Percentiles rank a stretch among this genome's conserved stretches.
Evolutionary conservation across 805 yeast species (phyloP).

Genomic region (Wickerhamomyces subpelliculosus): DNA sequence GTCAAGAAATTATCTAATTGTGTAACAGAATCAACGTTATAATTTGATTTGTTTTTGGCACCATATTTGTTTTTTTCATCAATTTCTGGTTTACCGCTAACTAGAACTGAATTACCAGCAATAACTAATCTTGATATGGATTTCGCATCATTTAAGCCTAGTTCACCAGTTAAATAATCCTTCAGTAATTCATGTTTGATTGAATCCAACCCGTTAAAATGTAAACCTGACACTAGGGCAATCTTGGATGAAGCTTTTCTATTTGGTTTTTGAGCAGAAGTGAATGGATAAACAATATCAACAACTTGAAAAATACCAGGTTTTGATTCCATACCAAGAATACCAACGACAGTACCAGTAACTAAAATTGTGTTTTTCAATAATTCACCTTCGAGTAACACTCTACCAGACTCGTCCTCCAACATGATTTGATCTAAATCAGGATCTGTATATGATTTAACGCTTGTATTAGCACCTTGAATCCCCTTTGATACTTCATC

Average conservation of each 20-base stretch:
- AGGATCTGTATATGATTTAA: slow-evolving; percentile 45
- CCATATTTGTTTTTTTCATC: slow-evolving; percentile 32
- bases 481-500: slow-evolving; percentile 63
- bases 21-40: slow-evolving; percentile 39
- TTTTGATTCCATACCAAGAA: slow-evolving; percentile 77
- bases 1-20: slow-evolving; percentile 54
- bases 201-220: slow-evolving; percentile 41
- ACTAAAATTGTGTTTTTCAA: slow-evolving; percentile 55
- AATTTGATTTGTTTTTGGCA: slow-evolving; percentile 46
- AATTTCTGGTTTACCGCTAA: slow-evolving; percentile 15
- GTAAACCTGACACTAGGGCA: slow-evolving; percentile 74
- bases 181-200: slow-evolving; percentile 49
- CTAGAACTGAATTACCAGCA: slow-evolving; percentile 62
- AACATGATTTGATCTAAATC: slow-evolving; percentile 57
- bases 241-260: slow-evolving; percentile 31
- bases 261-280: slow-evolving; percentile 43
- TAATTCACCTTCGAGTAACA: slow-evolving; percentile 58
- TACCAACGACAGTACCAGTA: slow-evolving; percentile 85
- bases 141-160: slow-evolving; percentile 32
- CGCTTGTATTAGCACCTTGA: slow-evolving; percentile 33
- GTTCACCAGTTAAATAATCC: slow-evolving; percentile 67
- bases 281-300: slow-evolving; percentile 68
- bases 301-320: slow-evolving; percentile 81
- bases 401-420: slow-evolving; percentile 92
- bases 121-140: slow-evolving; percentile 48